Conservation (phyloP, 1,139 yeast species). For the Lizanozyma gosingica region DNA sequence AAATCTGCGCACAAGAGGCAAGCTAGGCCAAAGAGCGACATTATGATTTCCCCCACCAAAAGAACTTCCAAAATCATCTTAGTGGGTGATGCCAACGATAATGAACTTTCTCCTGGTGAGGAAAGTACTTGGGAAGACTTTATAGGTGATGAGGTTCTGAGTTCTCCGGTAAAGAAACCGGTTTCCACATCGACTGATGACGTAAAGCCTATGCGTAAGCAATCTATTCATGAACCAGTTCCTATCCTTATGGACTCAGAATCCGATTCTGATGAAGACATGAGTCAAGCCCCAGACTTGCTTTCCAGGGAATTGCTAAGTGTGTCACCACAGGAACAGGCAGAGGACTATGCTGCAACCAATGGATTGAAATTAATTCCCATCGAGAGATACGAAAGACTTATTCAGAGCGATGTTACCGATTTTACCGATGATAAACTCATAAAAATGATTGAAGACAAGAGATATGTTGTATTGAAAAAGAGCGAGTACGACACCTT, state of each 20-base stretch:
- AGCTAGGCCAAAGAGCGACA: conserved; percentile 14
- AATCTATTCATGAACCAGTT: conserved; percentile 4
- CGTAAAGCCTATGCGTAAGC: neutral
- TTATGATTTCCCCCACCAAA: conserved; percentile 21
- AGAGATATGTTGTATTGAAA: conserved; percentile 21
- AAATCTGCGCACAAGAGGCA: neutral
- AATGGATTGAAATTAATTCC: conserved; percentile 45
- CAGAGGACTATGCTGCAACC: conserved; percentile 40
- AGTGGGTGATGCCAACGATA: conserved; percentile 13
- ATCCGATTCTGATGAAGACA: conserved; percentile 24
- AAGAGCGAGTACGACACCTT: conserved; percentile 19
- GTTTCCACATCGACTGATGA: neutral
- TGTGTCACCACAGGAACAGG: conserved; percentile 22
- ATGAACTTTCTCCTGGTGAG: conserved; percentile 12
- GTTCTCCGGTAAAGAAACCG: neutral
- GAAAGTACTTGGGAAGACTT: conserved; percentile 36
- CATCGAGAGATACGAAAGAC: conserved; percentile 30
- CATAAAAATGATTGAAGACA: conserved; percentile 14
- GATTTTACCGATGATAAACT: conserved; percentile 15
- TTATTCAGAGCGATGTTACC: neutral
- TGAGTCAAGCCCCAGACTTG: conserved; percentile 9
- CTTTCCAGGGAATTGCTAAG: conserved; percentile 17
- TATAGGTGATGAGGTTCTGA: conserved; percentile 18
- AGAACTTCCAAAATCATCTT: conserved; percentile 26
- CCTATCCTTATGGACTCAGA: conserved; percentile 28